These are phyloP conservation scores for Saccharomycopsis microspora DNA, from an alignment of 805 yeast genomes.

Conservation along the genomic window DNA sequence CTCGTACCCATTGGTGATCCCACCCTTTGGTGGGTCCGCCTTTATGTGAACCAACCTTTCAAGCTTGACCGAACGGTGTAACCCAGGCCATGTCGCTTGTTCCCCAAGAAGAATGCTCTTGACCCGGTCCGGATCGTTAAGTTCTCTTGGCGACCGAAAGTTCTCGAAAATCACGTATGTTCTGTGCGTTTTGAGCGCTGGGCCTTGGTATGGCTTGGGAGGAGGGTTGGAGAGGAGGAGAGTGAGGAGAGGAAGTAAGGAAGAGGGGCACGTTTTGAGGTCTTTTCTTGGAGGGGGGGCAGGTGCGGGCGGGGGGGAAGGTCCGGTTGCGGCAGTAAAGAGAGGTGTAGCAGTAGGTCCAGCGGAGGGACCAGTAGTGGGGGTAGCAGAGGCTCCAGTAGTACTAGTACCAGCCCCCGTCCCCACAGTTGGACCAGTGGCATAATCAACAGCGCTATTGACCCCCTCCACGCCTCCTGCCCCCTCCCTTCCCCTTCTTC, in stretches of 20 bases:
- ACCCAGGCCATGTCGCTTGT: conserved; percentile 40
- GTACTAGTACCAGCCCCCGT: no score
- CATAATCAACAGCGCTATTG: no score
- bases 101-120: conserved; percentile 46
- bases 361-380: no score
- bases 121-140: conserved; percentile 16
- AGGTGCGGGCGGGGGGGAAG: no score
- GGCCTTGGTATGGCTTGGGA: conserved; percentile 44
- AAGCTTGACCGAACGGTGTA: conserved; percentile 38
- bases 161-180: conserved; percentile 37
- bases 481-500: not conserved
- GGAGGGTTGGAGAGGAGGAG: conserved; percentile 1
- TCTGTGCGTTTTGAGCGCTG: conserved; percentile 47
- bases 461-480: not conserved
- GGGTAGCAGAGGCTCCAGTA: no score
- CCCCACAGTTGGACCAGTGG: no score
- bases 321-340: no score
- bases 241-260: no score
- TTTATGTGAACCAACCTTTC: conserved; percentile 39
- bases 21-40: conserved; percentile 7
- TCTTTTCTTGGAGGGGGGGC: no score
- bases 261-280: not conserved
- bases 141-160: conserved; percentile 15
- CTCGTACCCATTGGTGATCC: not conserved
- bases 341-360: no score